Percentiles rank a stretch among this genome's conserved stretches.
Conservation (phyloP, 495 filamentous ascomycete species). For the Hypoxylon trugodes region DNA sequence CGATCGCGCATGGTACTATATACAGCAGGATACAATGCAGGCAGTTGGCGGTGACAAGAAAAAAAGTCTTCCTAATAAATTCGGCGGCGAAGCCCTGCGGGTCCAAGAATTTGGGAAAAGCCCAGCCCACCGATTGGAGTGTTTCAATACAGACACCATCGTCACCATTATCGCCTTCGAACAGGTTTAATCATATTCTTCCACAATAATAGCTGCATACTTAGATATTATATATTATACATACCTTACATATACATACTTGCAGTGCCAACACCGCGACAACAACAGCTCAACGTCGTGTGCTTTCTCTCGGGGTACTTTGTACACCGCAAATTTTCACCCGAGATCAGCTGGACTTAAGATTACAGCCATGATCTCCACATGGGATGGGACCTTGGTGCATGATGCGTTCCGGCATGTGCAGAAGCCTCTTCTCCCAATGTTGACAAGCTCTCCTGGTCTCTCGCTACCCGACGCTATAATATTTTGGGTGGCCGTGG, state of each 20-base stretch:
- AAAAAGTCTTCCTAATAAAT: constrained; percentile 12
- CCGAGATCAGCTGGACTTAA: constrained; percentile 44
- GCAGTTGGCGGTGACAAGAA: constrained; percentile 4
- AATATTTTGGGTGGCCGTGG: constrained; percentile 35
- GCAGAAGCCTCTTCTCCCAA: constrained; percentile 43
- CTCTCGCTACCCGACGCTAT: constrained; percentile 40
- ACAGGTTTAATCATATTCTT: constrained; percentile 1
- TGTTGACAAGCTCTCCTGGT: constrained; percentile 35
- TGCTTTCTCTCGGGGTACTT: constrained; percentile 30
- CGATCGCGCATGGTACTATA: constrained; percentile 20
- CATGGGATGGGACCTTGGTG: constrained; percentile 42
- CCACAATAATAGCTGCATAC: constrained; percentile 1
- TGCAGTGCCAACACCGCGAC: constrained; percentile 21
- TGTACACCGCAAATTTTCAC: constrained; percentile 44
- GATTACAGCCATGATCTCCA: constrained; percentile 43
- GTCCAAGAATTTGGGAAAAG: constrained; percentile 18
- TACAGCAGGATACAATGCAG: not conserved
- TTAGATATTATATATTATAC: too few species aligned
- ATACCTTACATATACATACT: too few species aligned
- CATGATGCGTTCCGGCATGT: constrained; percentile 44
- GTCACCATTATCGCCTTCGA: constrained; percentile 5
- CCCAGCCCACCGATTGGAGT: constrained; percentile 6
- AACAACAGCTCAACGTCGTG: constrained; percentile 30
- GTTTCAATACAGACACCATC: constrained; percentile 18
- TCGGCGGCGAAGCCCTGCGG: constrained; percentile 5